Percentiles rank a stretch among this genome's conserved stretches.
phyloP scores from a whole-genome alignment of 2,329 filamentous ascomycete species.

The Fusarium sp. region DNA sequence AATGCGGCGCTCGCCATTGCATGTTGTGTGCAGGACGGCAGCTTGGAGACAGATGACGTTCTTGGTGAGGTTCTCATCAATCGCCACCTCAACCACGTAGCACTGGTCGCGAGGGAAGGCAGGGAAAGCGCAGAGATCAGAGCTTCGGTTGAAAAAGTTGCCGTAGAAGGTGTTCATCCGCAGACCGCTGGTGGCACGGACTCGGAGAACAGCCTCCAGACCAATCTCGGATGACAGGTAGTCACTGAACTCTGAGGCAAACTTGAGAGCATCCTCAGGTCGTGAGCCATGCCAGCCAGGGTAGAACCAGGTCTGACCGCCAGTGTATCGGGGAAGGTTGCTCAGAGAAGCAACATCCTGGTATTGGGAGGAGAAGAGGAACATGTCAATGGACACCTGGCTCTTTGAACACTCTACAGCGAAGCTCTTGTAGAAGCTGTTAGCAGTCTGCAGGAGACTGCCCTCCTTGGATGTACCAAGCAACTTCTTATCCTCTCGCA shows the following conservation, averaged over 20 bases:
- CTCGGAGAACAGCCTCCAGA: slow-evolving; percentile 93
- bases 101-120: slow-evolving; percentile 97
- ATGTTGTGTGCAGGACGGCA: slow-evolving; percentile 95
- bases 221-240: slow-evolving; percentile 97
- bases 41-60: slow-evolving; percentile 93
- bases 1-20: slow-evolving; percentile 96
- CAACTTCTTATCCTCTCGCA: slow-evolving; percentile 96
- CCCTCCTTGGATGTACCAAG: slow-evolving; percentile 95
- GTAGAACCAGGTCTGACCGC: slow-evolving; percentile 98
- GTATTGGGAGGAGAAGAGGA: slow-evolving; percentile 94
- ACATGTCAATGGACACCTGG: slow-evolving; percentile 98
- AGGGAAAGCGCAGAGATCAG: slow-evolving; percentile 96
- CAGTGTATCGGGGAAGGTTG: slow-evolving; percentile 95
- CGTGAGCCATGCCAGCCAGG: slow-evolving; percentile 96
- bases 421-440: slow-evolving; percentile 99
- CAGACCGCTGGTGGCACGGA: slow-evolving; percentile 92
- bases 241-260: slow-evolving; percentile 95
- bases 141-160: slow-evolving; percentile 99
- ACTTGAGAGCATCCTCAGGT: slow-evolving; percentile 96
- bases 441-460: slow-evolving; percentile 86
- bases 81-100: slow-evolving; percentile 97
- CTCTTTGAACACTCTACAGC: slow-evolving; percentile 99
- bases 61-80: slow-evolving; percentile 93
- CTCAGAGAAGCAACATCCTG: slow-evolving; percentile 97
- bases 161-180: slow-evolving; percentile 99